These are phyloP conservation scores for Candida krabiensis DNA, from an alignment of 805 yeast genomes.

Conservation along the genomic window DNA sequence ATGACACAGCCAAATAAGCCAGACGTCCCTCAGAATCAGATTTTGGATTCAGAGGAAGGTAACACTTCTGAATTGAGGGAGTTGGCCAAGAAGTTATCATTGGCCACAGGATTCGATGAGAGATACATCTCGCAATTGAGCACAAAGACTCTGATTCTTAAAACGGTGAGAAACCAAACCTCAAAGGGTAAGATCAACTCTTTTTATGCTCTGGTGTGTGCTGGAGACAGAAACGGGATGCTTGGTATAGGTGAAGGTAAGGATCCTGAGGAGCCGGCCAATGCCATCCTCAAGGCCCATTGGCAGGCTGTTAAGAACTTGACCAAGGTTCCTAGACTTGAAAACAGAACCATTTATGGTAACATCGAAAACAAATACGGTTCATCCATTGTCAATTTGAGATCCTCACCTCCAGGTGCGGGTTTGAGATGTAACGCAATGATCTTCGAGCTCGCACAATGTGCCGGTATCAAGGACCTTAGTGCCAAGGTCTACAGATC, in stretches of 20 bases:
- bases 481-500: constrained; percentile 90
- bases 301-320: constrained; percentile 93
- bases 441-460: constrained; percentile 86
- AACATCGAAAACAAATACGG: constrained; percentile 81
- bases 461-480: constrained; percentile 92
- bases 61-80: constrained; percentile 29
- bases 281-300: constrained; percentile 80
- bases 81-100: constrained; percentile 54
- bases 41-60: constrained; percentile 21
- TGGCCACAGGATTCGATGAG: constrained; percentile 66
- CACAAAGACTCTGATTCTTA: constrained; percentile 67
- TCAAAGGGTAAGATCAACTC: constrained; percentile 86
- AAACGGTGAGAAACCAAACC: constrained; percentile 87
- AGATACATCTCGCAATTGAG: constrained; percentile 59
- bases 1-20: constrained; percentile 27
- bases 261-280: constrained; percentile 71
- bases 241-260: constrained; percentile 95
- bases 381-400: constrained; percentile 77
- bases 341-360: constrained; percentile 87
- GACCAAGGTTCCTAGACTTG: constrained; percentile 79
- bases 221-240: constrained; percentile 92
- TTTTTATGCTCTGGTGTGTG: constrained; percentile 81
- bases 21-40: constrained; percentile 24
- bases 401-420: constrained; percentile 89
- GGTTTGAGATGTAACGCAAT: constrained; percentile 91